Evolutionary conservation across 164 flowering plant species (phyloP).

Genomic region (Tetrastigma voinierianum): DNA sequence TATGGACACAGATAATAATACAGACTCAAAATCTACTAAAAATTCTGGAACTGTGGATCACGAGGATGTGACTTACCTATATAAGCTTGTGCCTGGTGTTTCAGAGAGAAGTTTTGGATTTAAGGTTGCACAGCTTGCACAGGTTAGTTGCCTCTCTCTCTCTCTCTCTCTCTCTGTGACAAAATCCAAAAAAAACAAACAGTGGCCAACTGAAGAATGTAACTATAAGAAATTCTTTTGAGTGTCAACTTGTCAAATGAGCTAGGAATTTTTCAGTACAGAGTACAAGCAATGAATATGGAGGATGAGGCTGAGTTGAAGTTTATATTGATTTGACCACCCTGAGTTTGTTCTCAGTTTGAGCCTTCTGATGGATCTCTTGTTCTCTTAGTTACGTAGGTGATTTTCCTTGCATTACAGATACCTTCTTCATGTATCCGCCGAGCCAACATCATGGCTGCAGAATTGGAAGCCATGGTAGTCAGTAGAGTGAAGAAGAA

Average conservation of each 20-base stretch:
- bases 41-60: conserved; percentile 12
- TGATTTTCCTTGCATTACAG: conserved; percentile 32
- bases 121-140: conserved; percentile 95
- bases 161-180: conserved; percentile 2
- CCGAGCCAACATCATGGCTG: conserved; percentile 69
- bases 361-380: not conserved
- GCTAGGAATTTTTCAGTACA: too few species aligned
- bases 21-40: conserved; percentile 17
- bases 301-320: not conserved
- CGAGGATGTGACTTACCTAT: conserved; percentile 78
- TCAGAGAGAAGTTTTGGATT: conserved; percentile 88
- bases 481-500: conserved; percentile 26
- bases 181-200: not conserved
- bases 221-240: not conserved
- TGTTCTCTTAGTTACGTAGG: not conserved
- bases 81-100: conserved; percentile 79
- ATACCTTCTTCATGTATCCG: conserved; percentile 66
- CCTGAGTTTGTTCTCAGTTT: not conserved
- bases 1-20: too few species aligned
- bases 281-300: not conserved
- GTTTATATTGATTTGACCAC: conserved; percentile 1
- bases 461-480: conserved; percentile 59
- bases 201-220: not conserved
- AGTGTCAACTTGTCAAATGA: not conserved
- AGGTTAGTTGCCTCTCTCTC: conserved; percentile 46